phyloP scores from a whole-genome alignment of 805 yeast species.

The Isabelozyma gotoi region DNA sequence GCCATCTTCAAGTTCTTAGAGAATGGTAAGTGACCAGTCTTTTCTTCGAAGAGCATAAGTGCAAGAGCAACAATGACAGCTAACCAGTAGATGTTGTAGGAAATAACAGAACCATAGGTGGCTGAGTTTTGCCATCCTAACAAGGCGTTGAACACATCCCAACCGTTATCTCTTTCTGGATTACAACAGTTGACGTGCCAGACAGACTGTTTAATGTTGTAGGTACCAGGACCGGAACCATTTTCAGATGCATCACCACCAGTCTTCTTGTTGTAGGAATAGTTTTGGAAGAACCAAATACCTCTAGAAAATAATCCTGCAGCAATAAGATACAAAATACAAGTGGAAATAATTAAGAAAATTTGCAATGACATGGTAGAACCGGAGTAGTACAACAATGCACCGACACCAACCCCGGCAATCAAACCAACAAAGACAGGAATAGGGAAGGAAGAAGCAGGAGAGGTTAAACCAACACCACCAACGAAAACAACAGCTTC shows the following conservation, averaged over 20 bases:
- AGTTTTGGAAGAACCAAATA: conserved; percentile 78
- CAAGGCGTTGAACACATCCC: conserved; percentile 91
- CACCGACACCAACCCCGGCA: conserved; percentile 72
- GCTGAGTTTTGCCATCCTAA: conserved; percentile 97
- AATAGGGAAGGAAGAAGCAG: conserved; percentile 67
- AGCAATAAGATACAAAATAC: conserved; percentile 78
- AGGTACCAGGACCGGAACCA: conserved; percentile 77
- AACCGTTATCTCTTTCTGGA: conserved; percentile 84
- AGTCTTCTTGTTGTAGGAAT: conserved; percentile 57
- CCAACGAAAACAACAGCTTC: conserved; percentile 96
- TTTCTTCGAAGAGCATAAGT: conserved; percentile 77
- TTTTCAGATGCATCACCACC: conserved; percentile 93
- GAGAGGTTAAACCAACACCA: conserved; percentile 73
- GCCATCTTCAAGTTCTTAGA: conserved; percentile 35
- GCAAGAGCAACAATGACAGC: conserved; percentile 51
- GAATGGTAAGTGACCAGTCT: conserved; percentile 73
- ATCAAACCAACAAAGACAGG: conserved; percentile 85
- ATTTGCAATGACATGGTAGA: conserved; percentile 70
- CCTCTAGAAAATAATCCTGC: conserved; percentile 92
- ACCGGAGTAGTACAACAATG: conserved; percentile 73
- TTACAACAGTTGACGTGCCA: conserved; percentile 97
- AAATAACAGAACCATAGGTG: conserved; percentile 81
- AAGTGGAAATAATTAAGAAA: conserved; percentile 81
- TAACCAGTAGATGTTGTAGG: conserved; percentile 87
- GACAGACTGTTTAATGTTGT: conserved; percentile 80